Evolutionary conservation across 2,329 filamentous ascomycete genomes (phyloP).

Genomic region (Grosmannia huntii): DNA sequence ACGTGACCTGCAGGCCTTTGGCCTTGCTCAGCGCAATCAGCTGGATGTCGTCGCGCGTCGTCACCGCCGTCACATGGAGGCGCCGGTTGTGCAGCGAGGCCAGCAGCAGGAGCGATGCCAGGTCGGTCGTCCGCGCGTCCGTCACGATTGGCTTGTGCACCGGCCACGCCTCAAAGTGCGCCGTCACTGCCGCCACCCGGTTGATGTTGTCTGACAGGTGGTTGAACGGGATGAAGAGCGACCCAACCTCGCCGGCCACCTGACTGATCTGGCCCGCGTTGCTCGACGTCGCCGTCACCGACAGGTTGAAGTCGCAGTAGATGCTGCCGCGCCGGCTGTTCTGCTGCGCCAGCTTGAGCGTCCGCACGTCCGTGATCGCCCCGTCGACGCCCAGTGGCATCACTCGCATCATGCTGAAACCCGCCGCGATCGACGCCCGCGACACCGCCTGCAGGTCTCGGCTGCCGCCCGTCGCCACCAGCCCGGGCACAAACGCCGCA

Average conservation of each 20-base stretch:
- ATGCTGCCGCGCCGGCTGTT: conserved; percentile 51
- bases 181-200: conserved; percentile 67
- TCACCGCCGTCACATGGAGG: conserved; percentile 69
- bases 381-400: conserved; percentile 64
- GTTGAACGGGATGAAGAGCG: conserved; percentile 74
- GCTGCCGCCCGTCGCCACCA: conserved; percentile 49
- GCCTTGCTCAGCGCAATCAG: conserved; percentile 66
- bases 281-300: conserved; percentile 57
- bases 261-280: conserved; percentile 66
- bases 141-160: conserved; percentile 68
- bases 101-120: conserved; percentile 67
- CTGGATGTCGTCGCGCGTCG: conserved; percentile 67
- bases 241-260: conserved; percentile 61
- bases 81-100: conserved; percentile 67
- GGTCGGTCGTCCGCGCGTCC: conserved; percentile 66
- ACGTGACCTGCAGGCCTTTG: conserved; percentile 72
- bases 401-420: conserved; percentile 69
- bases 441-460: conserved; percentile 57
- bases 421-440: conserved; percentile 59
- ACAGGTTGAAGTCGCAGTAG: conserved; percentile 71
- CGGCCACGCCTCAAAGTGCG: conserved; percentile 69
- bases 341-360: conserved; percentile 58
- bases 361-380: conserved; percentile 58
- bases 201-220: conserved; percentile 71
- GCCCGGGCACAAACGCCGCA: conserved; percentile 65